Base-by-base conservation (phyloP, 441 rosid genomes). In the Adansonia gregorii region DNA sequence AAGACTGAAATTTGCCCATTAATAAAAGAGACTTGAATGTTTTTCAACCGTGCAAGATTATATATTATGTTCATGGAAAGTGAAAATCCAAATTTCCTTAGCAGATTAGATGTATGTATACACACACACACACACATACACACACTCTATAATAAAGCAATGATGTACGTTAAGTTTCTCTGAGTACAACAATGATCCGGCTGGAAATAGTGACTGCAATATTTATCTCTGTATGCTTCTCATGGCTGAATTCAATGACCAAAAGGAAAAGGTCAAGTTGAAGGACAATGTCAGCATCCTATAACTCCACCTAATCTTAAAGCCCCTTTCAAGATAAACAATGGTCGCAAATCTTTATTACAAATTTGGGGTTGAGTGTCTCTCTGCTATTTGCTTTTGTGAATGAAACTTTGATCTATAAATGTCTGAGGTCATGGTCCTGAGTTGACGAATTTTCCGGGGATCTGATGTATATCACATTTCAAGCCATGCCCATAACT, bases 181-280 rank as follows among this genome's bases (percentile, higher is more conserved):
- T 12, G 66, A 61, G 27, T 58, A 11, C 3, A 7, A 58, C 63
- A 8, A 19, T 20, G 3, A 46, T 8, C 10, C 8, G 6, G 20
- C 19, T 4, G 17, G 3, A 12, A 27, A 64, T 0, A 31, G 1
- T 64, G 68, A 22, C 68, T 12, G 17, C 45, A 31, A 12, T 61
- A 12, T 31, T 3, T 46, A 68, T 20, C 27, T 48, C 6, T 65
- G 8, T 43, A 9, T 48, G 22, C 19, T 19, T 68, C 17, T 12
- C 39, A 22, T 69, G 43, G 41, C 8, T 48, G 59, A 69, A 48
- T 58, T 69, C 73, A 69, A 49, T 69, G 73, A 69, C 11, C 20
- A 24, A 69, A 69, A 69, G n/a, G 6, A 24, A 15, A 65, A 14
- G 67, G 55, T 17, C 58, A 68, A 48, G 2, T 48, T 22, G 56